Evolutionary conservation across 257 asterid genomes (phyloP).

Genomic region (Thymus quinquecostatus): DNA sequence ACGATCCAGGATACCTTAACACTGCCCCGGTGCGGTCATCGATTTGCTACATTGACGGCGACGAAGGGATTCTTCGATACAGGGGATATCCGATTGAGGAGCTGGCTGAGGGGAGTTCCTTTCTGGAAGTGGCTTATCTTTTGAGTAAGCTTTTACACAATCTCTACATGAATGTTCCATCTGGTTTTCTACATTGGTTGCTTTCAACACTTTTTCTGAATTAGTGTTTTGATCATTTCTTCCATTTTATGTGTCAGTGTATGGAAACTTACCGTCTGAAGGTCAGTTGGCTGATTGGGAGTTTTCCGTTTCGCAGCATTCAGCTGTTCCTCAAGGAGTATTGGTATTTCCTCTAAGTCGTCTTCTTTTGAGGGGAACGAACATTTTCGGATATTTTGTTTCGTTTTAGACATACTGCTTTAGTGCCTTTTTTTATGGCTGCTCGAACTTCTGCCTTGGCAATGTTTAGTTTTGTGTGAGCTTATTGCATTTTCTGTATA

Average conservation of each 20-base stretch:
- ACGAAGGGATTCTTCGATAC: constrained; percentile 93
- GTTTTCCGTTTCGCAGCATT: constrained; percentile 87
- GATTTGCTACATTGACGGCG: constrained; percentile 92
- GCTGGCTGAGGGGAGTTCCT: constrained; percentile 91
- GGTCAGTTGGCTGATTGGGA: constrained; percentile 93
- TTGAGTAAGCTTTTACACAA: constrained; percentile 58
- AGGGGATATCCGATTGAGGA: constrained; percentile 97
- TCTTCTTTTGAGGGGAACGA: constrained; percentile 26
- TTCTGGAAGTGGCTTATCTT: constrained; percentile 93
- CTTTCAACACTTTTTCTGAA: constrained; percentile 36
- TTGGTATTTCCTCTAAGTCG: constrained; percentile 42
- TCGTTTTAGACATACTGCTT: constrained; percentile 11
- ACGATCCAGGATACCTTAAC: constrained; percentile 97
- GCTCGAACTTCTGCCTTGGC: not conserved
- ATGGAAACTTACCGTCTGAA: constrained; percentile 92
- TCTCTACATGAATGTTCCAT: not conserved
- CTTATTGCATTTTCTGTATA: not conserved
- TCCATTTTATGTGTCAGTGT: constrained; percentile 55
- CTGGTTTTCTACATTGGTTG: constrained; percentile 7
- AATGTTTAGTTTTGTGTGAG: not conserved
- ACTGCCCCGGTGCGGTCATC: constrained; percentile 97
- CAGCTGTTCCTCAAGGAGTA: constrained; percentile 62
- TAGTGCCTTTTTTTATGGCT: not conserved
- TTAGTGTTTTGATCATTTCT: constrained; percentile 30
- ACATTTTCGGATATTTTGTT: not conserved